phyloP scores from a whole-genome alignment of 768 basidiomycete species.

The Boletus rubroflammeus region DNA sequence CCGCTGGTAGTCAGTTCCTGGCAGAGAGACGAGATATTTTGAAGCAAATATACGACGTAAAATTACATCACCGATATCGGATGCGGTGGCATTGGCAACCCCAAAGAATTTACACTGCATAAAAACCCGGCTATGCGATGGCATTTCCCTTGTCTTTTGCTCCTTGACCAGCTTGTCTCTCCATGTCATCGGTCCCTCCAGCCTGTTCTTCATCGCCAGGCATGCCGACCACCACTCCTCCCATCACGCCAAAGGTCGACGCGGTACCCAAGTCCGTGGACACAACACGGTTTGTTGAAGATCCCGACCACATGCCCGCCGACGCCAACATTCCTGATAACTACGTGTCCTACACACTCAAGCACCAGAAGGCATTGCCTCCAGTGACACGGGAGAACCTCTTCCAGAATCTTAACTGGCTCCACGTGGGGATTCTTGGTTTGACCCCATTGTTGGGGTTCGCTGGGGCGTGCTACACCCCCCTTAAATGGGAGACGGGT shows the following conservation, averaged over 20 bases:
- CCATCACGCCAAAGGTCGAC: conserved; percentile 6
- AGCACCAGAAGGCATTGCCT: conserved; percentile 62
- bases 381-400: conserved; percentile 62
- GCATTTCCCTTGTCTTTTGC: conserved; percentile 9
- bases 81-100: conserved; percentile 24
- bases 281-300: conserved; percentile 16
- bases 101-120: conserved; percentile 34
- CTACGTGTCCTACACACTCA: conserved; percentile 75
- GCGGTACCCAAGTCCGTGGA: background rate
- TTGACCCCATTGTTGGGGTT: conserved; percentile 71
- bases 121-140: conserved; percentile 16
- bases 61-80: background rate
- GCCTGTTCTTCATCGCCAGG: conserved; percentile 13
- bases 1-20: background rate
- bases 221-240: conserved; percentile 11
- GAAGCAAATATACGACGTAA: background rate
- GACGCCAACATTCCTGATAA: conserved; percentile 74
- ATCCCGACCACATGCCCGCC: conserved; percentile 35
- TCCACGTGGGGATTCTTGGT: conserved; percentile 69
- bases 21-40: background rate
- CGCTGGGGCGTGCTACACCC: conserved; percentile 65
- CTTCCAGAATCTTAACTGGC: conserved; percentile 66
- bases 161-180: conserved; percentile 21
- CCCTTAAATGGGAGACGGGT: conserved; percentile 69
- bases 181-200: conserved; percentile 28